Evolutionary conservation across 805 yeast species (phyloP), one percentile per base, ranked within the genome.

Genomic region (Komagataella phaffii): DNA sequence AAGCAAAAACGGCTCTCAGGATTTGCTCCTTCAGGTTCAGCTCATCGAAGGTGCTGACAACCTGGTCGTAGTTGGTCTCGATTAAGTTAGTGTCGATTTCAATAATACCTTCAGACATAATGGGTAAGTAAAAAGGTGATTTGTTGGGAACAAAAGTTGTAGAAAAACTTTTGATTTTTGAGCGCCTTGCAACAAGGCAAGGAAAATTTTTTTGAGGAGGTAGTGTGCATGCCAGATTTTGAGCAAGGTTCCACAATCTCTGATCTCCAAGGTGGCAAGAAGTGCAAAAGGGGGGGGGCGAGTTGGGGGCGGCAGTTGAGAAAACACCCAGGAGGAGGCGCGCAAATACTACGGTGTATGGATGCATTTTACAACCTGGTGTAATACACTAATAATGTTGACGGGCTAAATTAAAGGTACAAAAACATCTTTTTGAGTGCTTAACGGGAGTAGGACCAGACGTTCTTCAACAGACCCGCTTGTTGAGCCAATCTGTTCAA

Each of bases 401-500:
- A 44, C 23, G 23, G 46, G 46, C 45, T 44, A 18, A 21, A 49
- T 12, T 18, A 23, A 17, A 45, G 30, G 24, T 44, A 23, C 23
- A 30, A 36, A 48, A 48, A 44, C 43, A 45, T 45, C 10, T 49
- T n/a, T 19, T 44, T 44, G 19, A 44, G 14, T 44, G 46, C 46
- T 44, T 18, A 86, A 83, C 93, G 91, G 77, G 93, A 85, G 86
- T 85, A 85, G 71, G 88, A 73, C 91, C 93, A 85, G 79, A 85
- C 93, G 79, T 89, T 90, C 83, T 87, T 87, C 76, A 93, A 80
- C 73, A 93, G 81, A 80, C 98, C 98, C 74, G 93, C 98, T 71
- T 83, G 85, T 81, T 93, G 97, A 66, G 98, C 95, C 72, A 93
- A 86, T 82, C 99, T 89, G 96, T 93, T 93, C 73, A 93, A 77